Base-by-base conservation (phyloP, 2,329 filamentous ascomycete genomes). In the Pezizomycotina sp. region DNA sequence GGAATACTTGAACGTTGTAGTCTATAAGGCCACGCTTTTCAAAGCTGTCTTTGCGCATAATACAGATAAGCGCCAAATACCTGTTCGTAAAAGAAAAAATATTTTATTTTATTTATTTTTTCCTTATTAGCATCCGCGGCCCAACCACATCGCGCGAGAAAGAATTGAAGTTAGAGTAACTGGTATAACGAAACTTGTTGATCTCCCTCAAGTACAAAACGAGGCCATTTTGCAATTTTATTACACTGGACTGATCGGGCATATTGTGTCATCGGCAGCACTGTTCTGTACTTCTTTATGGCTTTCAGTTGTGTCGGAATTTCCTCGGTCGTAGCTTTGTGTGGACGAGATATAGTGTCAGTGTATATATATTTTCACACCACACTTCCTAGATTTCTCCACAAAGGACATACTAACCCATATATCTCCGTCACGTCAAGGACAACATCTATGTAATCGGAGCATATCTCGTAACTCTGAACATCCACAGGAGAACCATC, bases 381-480 rank as follows among this genome's bases (percentile, higher is more conserved):
- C n/a, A n/a, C n/a, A n/a, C n/a, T n/a, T n/a, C n/a, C n/a, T n/a
- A n/a, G n/a, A n/a, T n/a, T n/a, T n/a, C n/a, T n/a, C n/a, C n/a
- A n/a, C n/a, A n/a, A n/a, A n/a, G n/a, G n/a, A n/a, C n/a, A n/a
- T 13, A 31, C 43, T 18, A 44, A 95, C 28, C 84, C 86, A 54
- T 93, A 98, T 24, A 98, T 77, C 55, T 95, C 86, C 18, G 82
- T 89, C 35, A 95, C 78, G 56, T 98, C 89, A 40, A 95, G 86
- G 45, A 98, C 92, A 43, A 95, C 83, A 56, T 98, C 89, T 50
- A 98, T 93, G 56, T 92, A 95, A 56, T 98, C 89, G 31, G 82
- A 92, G 61, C 89, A 98, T 53, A 95, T 92, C 61, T 95, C 89
- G 57, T 98, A 98, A 55, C 80, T 86, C 26, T 80, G 78, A 67